Conservation (phyloP, 2,329 filamentous ascomycete species). For the Aspergillus persii region DNA sequence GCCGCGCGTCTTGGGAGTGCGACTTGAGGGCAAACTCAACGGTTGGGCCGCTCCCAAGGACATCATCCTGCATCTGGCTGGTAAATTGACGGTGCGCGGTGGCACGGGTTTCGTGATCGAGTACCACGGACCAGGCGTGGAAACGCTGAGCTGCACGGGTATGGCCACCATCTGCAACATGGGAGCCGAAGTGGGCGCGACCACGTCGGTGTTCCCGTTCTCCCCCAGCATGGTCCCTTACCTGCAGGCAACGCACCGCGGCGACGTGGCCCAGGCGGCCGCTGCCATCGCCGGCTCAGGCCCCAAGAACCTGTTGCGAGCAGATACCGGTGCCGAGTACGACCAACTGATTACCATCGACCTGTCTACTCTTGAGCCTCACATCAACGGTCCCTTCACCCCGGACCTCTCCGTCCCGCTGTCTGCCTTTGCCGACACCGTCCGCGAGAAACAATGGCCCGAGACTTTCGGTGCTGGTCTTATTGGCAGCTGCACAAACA, state of each 20-base stretch:
- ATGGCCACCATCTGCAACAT: constrained; percentile 93
- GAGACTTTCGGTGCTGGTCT: constrained; percentile 86
- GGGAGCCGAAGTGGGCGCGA: constrained; percentile 88
- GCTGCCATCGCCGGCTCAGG: constrained; percentile 59
- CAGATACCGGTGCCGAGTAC: constrained; percentile 80
- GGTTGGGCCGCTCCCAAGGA: constrained; percentile 96
- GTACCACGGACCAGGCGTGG: constrained; percentile 86
- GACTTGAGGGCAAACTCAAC: constrained; percentile 75
- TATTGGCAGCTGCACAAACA: constrained; percentile 98
- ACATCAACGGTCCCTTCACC: constrained; percentile 96
- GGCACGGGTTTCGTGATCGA: constrained; percentile 95
- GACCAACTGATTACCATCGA: constrained; percentile 90
- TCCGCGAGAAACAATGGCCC: constrained; percentile 85
- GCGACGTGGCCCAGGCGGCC: constrained; percentile 66
- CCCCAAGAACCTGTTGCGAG: constrained; percentile 65
- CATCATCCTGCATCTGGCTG: constrained; percentile 85
- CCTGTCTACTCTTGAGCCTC: constrained; percentile 84
- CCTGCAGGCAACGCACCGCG: constrained; percentile 77
- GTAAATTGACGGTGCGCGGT: constrained; percentile 84
- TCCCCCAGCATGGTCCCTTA: constrained; percentile 81
- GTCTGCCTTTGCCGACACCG: constrained; percentile 81
- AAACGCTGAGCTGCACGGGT: constrained; percentile 85
- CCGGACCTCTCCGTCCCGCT: constrained; percentile 92
- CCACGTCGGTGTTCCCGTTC: constrained; percentile 92
- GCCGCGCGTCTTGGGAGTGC: constrained; percentile 82